Base-by-base conservation (phyloP, 192 early-diverging fungal species). In the Gorgonomyces haynaldii region DNA sequence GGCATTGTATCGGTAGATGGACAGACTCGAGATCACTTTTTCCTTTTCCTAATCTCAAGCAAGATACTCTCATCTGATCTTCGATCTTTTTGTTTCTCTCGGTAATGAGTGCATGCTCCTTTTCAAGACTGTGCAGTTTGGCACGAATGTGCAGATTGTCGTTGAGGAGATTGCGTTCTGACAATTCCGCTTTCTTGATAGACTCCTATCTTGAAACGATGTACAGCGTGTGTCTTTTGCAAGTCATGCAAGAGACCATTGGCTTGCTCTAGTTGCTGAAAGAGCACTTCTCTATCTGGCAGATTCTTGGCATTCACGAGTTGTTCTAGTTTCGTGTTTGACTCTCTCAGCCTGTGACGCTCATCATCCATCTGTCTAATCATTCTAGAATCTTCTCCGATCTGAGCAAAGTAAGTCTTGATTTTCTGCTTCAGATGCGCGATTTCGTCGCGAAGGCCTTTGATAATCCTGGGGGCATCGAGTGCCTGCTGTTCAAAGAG, bases 1-100 rank as follows among this genome's bases (percentile, higher is more conserved):
- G 7, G 76, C 76, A 41, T 75, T 76, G 61, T 72, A 68, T 8
- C 72, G 58, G 52, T 78, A 76, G 8, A 78, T 78, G 22, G 74
- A 74, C 9, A 78, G 47, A 1, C 70, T 74, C 4, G 68, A 63
- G 26, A 78, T 76, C 38, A 66, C 64, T 37, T 76, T 76, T 19
- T 78, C 76, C 38, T 51, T 69, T 13, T 78, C 76, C 72, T 78
- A 36, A 12, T 5, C 8, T 29, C 1, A 19, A 27, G 22, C 2
- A 20, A 28, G 12, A n/a, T 35, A 76, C 73, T 46, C 60, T 52
- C 40, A 69, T 41, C 6, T 20, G 20, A 16, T 69, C 66, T 42
- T 67, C 66, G 17, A 65, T 45, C 20, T 57, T 53, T 8, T 53
- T 16, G 12, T 37, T 62, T 31, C 62, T 58, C 17, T 73, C 65